Percentiles rank a stretch among this genome's conserved stretches.
Evolutionary conservation across 2,329 filamentous ascomycete species (phyloP).

Genomic region (Stachybotrys elegans): DNA sequence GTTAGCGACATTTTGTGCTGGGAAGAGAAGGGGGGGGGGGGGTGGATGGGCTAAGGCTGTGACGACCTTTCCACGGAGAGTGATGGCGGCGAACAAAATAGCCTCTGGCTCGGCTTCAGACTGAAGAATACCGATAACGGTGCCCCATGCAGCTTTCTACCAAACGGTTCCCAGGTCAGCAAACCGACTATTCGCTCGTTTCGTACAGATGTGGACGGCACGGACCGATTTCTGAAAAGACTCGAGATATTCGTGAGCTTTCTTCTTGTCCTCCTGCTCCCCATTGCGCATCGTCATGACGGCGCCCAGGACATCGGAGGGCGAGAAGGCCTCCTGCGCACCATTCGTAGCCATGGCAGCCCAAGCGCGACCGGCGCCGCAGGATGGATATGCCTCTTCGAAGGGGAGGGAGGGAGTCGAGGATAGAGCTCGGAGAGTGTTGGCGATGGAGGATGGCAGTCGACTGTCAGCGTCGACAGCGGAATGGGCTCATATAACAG

Average conservation of each 20-base stretch:
- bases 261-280: conserved; percentile 76
- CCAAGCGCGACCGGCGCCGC: conserved; percentile 10
- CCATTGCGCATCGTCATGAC: conserved; percentile 88
- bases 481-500: no score
- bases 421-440: neutral
- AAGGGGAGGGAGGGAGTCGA: conserved; percentile 4
- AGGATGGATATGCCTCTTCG: no score
- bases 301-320: conserved; percentile 71
- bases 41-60: neutral
- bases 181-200: neutral
- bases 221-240: conserved; percentile 95
- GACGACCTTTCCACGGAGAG: conserved; percentile 92
- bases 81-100: conserved; percentile 93
- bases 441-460: conserved; percentile 3
- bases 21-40: neutral
- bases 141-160: conserved; percentile 85
- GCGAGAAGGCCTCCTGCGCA: conserved; percentile 68
- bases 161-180: neutral
- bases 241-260: conserved; percentile 87
- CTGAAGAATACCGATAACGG: conserved; percentile 81
- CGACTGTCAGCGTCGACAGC: no score
- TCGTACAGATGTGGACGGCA: conserved; percentile 2
- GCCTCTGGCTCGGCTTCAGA: conserved; percentile 76
- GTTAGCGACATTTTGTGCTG: neutral
- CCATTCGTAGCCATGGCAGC: conserved; percentile 60